Base-by-base conservation (phyloP, 225 moss, liverwort and hornwort genomes). In the Thuidium tamariscinum region DNA sequence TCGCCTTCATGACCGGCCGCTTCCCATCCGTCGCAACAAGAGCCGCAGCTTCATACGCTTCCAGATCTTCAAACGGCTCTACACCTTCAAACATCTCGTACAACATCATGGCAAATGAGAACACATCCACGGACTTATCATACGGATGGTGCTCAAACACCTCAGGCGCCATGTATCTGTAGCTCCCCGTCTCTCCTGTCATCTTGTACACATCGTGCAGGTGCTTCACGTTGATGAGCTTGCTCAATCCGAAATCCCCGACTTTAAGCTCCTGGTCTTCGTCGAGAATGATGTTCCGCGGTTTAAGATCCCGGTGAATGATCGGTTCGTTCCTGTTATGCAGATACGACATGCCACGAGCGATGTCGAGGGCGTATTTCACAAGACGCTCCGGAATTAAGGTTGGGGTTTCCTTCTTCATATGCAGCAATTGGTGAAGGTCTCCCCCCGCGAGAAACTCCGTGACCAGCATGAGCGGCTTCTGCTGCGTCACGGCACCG, bases 111-210 rank as follows among this genome's bases (percentile, higher is more conserved):
- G 89, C 97, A 76, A 94, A 95, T 7, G 97, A 97, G 66, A 92
- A 97, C 32, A 97, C 95, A 51, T 97, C 97, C 87, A 95, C 95
- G 68, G 92, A 95, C 76, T 88, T 94, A 72, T 95, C 97, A 74
- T 97, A 97, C 5, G 92, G 89, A 21, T 13, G 49, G 89, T 95
- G 97, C 36, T 93, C 90, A 17, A 95, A 95, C 34, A 95, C 97
- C 91, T 97, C 97, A 2, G 97, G 97, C 36, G 95, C 97, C 97
- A 97, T 97, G 90, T 95, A 97, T 14, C 97, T 92, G 87, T 97
- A 97, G 89, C 97, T 97, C 72, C 97, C 97, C 36, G 97, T 97
- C 91, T 97, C 97, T 49, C 97, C 95, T 16, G 97, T 97, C 97
- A 97, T 95, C 84, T 90, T 95, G 89, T 95, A 95, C 59, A 95